Conservation (phyloP, 345 rosid genomes). For the Citropsis articulata region DNA sequence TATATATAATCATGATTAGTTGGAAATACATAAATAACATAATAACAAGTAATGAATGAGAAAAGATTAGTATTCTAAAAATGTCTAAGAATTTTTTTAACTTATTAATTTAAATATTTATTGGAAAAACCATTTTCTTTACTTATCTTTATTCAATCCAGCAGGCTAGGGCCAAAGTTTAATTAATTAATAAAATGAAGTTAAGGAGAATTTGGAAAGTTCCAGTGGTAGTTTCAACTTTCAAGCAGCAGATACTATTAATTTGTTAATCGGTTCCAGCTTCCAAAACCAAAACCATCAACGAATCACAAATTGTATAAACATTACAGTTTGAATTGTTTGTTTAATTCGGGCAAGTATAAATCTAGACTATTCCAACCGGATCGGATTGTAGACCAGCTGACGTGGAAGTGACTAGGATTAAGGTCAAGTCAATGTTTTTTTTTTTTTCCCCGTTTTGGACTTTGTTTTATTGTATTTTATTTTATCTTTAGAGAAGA, state of each 20-base stretch:
- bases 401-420: not conserved
- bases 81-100: no score
- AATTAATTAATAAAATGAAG: no score
- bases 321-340: no score
- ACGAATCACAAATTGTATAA: not conserved
- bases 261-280: not conserved
- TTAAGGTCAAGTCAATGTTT: not conserved
- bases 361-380: not conserved
- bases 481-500: no score
- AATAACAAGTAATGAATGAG: no score
- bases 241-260: not conserved
- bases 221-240: no score
- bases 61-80: no score
- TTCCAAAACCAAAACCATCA: not conserved
- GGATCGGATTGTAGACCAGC: not conserved
- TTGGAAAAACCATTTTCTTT: no score
- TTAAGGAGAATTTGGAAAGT: not conserved
- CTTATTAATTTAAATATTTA: no score
- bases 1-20: no score
- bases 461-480: not conserved
- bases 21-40: no score
- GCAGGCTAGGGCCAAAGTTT: not conserved
- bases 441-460: not conserved
- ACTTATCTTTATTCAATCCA: not conserved
- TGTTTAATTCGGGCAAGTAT: no score